Base-by-base conservation (phyloP, 768 basidiomycete species). In the Termitomyces sp. region DNA sequence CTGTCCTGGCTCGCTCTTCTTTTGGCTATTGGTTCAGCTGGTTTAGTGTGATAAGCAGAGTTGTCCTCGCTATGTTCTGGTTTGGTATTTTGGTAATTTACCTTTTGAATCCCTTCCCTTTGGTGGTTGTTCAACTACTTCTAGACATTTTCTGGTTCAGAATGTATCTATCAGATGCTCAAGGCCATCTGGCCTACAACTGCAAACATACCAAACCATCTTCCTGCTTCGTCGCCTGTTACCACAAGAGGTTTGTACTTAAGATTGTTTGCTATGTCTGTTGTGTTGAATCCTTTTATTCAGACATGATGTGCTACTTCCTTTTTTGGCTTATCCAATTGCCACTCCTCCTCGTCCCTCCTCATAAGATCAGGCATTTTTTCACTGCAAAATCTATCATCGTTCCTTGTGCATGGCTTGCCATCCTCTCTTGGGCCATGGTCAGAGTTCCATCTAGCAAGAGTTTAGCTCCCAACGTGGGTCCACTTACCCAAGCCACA, bases 1-100 rank as follows among this genome's bases (percentile, higher is more conserved):
- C 81, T 0, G 74, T 94, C 51, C 75, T 92, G n/a, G 90, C 87
- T 63, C 79, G 92, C 16, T 91, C 92, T 2, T 92, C 88, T 0
- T 90, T 94, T 63, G 92, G 93, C 2, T 94, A 92, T 73, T 94
- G 88, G 84, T 81, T 94, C 64, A 89, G 90, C 66, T 94, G 92
- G 72, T 93, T 93, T 69, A 85, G 83, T 58, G 88, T 94, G 48
- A 68, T 93, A 58, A 90, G 88, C 62, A 82, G 91, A 20, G 80
- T 86, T 42, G 72, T 91, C 22, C 80, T 94, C 22, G 78, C 88
- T 38, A 82, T 92, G 79, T 89, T 92, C 69, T 94, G 92, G 89
- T 89, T 89, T 59, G 84, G 84, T 6, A 80, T 89, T n/a, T 87
- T 87, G 77, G 85, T 83, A 49, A 20, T 40, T 38, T n/a, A 61